Evolutionary conservation across 192 early-diverging fungal genomes (phyloP).

Genomic region (Geosiphon pyriformis): DNA sequence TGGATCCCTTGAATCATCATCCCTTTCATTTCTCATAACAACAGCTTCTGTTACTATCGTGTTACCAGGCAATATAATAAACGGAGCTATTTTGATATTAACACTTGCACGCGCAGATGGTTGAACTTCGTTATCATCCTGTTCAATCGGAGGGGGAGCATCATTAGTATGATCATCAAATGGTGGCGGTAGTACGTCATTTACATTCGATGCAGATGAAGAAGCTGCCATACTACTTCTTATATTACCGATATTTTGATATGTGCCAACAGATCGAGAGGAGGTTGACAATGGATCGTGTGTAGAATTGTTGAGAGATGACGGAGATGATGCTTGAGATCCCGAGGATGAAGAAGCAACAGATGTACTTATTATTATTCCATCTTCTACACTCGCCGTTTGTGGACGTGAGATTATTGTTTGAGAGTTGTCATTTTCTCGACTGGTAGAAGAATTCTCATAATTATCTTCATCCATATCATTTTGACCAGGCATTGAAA

Average conservation of each 20-base stretch:
- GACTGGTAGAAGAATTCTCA: neutral
- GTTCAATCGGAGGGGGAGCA: neutral
- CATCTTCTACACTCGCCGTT: slow-evolving; percentile 9
- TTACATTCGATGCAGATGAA: neutral
- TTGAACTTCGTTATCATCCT: neutral
- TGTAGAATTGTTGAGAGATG: neutral
- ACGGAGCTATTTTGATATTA: slow-evolving; percentile 3
- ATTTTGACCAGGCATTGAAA: neutral
- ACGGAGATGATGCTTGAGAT: neutral
- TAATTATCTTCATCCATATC: slow-evolving; percentile 27
- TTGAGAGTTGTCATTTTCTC: neutral
- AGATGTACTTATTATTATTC: slow-evolving; percentile 15
- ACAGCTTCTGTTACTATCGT: neutral
- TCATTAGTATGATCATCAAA: neutral
- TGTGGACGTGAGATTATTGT: slow-evolving; percentile 4
- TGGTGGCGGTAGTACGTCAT: slow-evolving; percentile 2
- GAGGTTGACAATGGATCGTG: neutral
- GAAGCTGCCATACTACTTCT: neutral
- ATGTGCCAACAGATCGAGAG: neutral
- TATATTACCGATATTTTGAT: neutral
- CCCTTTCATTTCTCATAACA: slow-evolving; percentile 8
- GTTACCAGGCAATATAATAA: slow-evolving; percentile 1
- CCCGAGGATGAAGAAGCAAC: neutral
- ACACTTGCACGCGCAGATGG: neutral
- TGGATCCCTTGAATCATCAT: slow-evolving; percentile 8